A percentile compares a stretch with the other conserved stretches of the same genome.
phyloP scores from a whole-genome alignment of 305 asterid genomes.

The Fraxinus velutina region DNA sequence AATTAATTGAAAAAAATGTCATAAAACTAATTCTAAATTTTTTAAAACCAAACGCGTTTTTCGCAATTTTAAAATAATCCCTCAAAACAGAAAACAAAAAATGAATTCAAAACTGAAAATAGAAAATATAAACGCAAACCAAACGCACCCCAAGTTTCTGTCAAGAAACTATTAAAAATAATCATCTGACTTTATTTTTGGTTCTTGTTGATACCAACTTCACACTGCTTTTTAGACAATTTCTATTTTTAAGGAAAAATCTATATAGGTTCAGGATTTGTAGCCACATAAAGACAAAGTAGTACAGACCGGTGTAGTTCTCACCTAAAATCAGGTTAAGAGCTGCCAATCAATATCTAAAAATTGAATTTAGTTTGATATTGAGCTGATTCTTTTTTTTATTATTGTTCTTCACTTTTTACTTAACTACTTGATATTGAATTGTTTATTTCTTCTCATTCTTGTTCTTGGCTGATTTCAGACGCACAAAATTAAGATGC shows the following conservation, averaged over 20 bases:
- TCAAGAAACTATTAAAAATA: not conserved
- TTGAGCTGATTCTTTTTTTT: not conserved
- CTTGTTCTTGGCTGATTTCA: not conserved
- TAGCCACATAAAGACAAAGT: not conserved
- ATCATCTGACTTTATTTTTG: not conserved
- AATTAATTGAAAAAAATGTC: not conserved
- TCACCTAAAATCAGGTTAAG: not conserved
- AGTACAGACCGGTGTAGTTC: not conserved
- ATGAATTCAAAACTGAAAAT: not conserved
- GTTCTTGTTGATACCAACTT: not conserved
- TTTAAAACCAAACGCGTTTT: not conserved
- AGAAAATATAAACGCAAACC: not conserved
- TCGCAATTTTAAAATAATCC: not conserved
- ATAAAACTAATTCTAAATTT: not conserved
- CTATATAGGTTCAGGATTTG: not conserved
- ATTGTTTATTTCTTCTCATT: not conserved
- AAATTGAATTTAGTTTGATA: not conserved
- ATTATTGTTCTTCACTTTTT: not conserved
- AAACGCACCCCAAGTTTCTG: not conserved
- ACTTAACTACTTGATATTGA: not conserved
- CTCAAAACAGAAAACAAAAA: not conserved
- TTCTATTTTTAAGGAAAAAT: not conserved
- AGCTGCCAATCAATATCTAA: not conserved
- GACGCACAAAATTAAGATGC: not conserved
- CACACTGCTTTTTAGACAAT: not conserved